Conservation (phyloP, 306 rosid genomes). For the Castanea sativa region DNA sequence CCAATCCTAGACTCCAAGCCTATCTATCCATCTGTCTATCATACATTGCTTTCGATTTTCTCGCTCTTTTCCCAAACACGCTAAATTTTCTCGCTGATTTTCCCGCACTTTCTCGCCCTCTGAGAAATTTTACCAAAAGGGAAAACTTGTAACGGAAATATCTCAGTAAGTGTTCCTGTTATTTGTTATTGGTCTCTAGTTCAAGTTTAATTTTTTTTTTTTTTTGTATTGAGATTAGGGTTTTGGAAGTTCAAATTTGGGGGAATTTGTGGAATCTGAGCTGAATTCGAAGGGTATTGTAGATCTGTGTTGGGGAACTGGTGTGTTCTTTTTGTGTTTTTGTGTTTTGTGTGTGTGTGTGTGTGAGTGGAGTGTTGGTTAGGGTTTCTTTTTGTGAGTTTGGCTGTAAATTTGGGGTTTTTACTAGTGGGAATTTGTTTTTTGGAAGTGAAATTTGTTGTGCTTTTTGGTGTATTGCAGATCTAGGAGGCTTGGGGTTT, state of each 20-base stretch:
- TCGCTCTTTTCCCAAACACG: constrained; percentile 32
- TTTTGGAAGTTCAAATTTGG: background rate
- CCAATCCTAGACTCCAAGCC: constrained; percentile 9
- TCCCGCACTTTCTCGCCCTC: constrained; percentile 27
- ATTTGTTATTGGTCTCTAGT: background rate
- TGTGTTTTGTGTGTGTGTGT: constrained; percentile 19
- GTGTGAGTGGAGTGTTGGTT: constrained; percentile 10
- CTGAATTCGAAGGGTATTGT: constrained; percentile 19
- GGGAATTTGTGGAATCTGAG: constrained; percentile 17
- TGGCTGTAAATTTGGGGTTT: constrained; percentile 21
- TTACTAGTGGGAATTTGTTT: background rate
- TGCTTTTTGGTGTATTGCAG: constrained; percentile 41
- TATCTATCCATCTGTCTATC: background rate
- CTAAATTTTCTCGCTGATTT: constrained; percentile 15
- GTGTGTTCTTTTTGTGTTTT: no score
- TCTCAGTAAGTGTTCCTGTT: background rate
- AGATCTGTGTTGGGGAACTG: constrained; percentile 37
- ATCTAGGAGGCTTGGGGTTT: constrained; percentile 37
- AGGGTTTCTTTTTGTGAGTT: constrained; percentile 25
- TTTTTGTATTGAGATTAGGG: background rate
- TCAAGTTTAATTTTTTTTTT: constrained; percentile 12
- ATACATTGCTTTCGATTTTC: constrained; percentile 27
- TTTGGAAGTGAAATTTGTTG: background rate
- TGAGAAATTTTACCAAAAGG: background rate
- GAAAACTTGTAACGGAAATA: background rate